Evolutionary conservation across 2,329 filamentous ascomycete genomes (phyloP).

Genomic region (Lizonia empirigonia): DNA sequence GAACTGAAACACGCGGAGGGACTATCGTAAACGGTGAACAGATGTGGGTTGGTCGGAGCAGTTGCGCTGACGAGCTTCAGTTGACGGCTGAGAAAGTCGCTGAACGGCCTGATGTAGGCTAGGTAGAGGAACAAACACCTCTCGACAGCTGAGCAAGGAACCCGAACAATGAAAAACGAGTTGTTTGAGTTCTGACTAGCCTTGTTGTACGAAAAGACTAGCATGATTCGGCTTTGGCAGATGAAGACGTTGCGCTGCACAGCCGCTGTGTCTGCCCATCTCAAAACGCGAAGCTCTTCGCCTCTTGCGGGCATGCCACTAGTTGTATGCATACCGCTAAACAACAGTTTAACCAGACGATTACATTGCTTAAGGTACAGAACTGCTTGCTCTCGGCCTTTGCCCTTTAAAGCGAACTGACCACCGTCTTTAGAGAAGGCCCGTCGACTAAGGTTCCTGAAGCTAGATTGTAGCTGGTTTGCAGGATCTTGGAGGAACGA

Average conservation of each 20-base stretch:
- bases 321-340: not conserved
- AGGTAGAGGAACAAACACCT: slow-evolving; percentile 5
- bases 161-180: slow-evolving; percentile 7
- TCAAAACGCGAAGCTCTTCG: too few species aligned
- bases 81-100: slow-evolving; percentile 5
- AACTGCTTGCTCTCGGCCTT: not conserved
- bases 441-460: not conserved
- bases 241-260: slow-evolving; percentile 3
- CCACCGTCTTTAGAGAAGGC: not conserved
- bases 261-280: not conserved
- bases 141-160: slow-evolving; percentile 5
- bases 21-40: slow-evolving; percentile 3
- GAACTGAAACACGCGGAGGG: not conserved
- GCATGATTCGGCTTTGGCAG: not conserved
- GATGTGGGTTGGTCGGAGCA: slow-evolving; percentile 5
- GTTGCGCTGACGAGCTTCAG: slow-evolving; percentile 2
- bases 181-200: not conserved
- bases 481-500: not conserved
- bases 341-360: not conserved
- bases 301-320: slow-evolving; percentile 1
- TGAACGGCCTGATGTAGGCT: slow-evolving; percentile 9
- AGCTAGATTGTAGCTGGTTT: slow-evolving; percentile 1
- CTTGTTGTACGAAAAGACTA: slow-evolving; percentile 7
- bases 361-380: slow-evolving; percentile 1
- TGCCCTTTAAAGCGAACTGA: not conserved